Percentiles rank a stretch among this genome's conserved stretches.
Evolutionary conservation across 2,329 filamentous ascomycete species (phyloP).

Genomic region (Ceratocystiopsis sp.): DNA sequence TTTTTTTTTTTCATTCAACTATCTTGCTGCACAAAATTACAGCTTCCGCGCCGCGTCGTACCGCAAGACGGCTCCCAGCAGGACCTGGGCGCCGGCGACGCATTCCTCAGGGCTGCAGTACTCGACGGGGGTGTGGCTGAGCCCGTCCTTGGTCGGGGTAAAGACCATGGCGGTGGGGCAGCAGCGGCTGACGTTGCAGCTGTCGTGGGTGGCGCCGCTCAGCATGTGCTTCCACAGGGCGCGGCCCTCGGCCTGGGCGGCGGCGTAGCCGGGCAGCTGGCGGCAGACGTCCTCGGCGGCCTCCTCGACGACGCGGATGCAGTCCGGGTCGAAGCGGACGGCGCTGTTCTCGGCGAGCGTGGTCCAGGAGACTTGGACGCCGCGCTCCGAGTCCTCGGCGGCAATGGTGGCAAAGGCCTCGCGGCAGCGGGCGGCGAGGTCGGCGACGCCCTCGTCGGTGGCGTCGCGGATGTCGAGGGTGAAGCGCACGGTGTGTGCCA

Average conservation of each 20-base stretch:
- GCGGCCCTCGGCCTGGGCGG: neutral
- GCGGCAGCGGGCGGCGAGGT: slow-evolving; percentile 4
- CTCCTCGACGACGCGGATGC: slow-evolving; percentile 45
- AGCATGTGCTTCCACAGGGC: slow-evolving; percentile 15
- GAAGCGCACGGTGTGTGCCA: slow-evolving; percentile 50
- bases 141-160: slow-evolving; percentile 18
- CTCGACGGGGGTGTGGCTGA: slow-evolving; percentile 21
- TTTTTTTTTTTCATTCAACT: slow-evolving; percentile 6
- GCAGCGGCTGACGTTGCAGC: slow-evolving; percentile 17
- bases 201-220: slow-evolving; percentile 23
- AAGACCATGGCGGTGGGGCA: slow-evolving; percentile 24
- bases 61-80: slow-evolving; percentile 13
- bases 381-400: slow-evolving; percentile 33
- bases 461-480: slow-evolving; percentile 49
- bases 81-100: slow-evolving; percentile 13
- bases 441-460: slow-evolving; percentile 31
- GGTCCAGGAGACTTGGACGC: slow-evolving; percentile 33
- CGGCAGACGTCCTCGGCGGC: slow-evolving; percentile 25
- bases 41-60: slow-evolving; percentile 7
- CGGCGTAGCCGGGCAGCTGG: neutral
- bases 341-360: slow-evolving; percentile 45
- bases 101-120: slow-evolving; percentile 21
- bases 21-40: neutral
- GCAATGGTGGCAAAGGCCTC: slow-evolving; percentile 36
- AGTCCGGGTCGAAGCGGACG: slow-evolving; percentile 47